Base-by-base conservation (phyloP, 352 stramenopile genomes). In the Phytophthora colocasiae region DNA sequence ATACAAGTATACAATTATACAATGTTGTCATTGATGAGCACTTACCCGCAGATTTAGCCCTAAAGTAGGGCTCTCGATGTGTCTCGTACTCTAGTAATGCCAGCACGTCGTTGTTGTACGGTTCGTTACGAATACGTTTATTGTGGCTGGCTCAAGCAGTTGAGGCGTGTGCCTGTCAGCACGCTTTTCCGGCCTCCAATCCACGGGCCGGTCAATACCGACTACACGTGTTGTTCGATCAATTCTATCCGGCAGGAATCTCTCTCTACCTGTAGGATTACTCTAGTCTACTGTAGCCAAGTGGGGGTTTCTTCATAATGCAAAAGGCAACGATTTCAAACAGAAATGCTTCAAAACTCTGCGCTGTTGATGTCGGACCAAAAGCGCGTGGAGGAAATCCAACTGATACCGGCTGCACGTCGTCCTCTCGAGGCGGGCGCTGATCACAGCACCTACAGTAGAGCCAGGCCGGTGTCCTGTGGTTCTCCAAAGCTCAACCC, bases 381-480 rank as follows among this genome's bases (percentile, higher is more conserved):
- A 56, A 49, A 19, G 17, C 15, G 27, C 26, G 12, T 24, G 29
- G 47, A 54, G 46, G 12, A 29, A 44, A 6, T 24, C 17, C 8
- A 52, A 43, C n/a, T 51, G 40, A 52, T 62, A 62, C 54, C 43
- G 54, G 43, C 54, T 62, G 31, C 43, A 62, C 24, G 39, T 64
- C 38, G 57, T 58, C 46, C 39, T 34, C 10, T 54, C 54, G 53
- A 43, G n/a, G 34, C 24, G 26, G 36, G 17, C 50, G 50, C 43
- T 44, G 49, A 51, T 52, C 41, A n/a, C n/a, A n/a, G n/a, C 29
- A 10, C 41, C 10, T 48, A 22, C 22, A 22, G 22, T 22, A 45
- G 1, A 68, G 43, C 44, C 58, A 22, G 50, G 50, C 51, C 51
- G 43, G 58, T 11, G n/a, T 40, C 29, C 29, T 66, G 58, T 66